Conservation (phyloP, 805 yeast genomes). For the Saccharomycopsis sp. region DNA sequence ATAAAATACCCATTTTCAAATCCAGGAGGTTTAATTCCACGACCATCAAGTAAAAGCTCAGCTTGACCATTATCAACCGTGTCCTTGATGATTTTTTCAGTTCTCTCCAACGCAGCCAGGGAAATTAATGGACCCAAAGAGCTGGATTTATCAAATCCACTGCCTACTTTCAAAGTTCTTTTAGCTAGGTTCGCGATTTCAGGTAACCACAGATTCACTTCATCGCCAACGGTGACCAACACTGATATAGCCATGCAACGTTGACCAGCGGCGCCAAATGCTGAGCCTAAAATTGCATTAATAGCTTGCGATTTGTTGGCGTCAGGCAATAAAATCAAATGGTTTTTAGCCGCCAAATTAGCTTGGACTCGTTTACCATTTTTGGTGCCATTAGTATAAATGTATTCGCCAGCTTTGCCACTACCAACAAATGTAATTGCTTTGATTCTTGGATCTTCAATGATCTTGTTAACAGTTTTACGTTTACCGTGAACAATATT, state of each 20-base stretch:
- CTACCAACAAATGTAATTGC: conserved; percentile 78
- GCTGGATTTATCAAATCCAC: conserved; percentile 57
- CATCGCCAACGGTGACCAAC: conserved; percentile 57
- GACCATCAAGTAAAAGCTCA: conserved; percentile 54
- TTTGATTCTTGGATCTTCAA: conserved; percentile 67
- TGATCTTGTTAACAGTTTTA: conserved; percentile 60
- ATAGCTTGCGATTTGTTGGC: conserved; percentile 58
- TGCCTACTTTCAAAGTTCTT: conserved; percentile 44
- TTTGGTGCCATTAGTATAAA: conserved; percentile 56
- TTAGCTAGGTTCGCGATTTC: conserved; percentile 55
- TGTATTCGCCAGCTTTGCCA: conserved; percentile 71
- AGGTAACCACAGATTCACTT: conserved; percentile 43
- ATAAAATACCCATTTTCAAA: conserved; percentile 61
- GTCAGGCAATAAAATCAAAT: conserved; percentile 65
- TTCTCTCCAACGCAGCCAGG: conserved; percentile 47
- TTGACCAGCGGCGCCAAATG: conserved; percentile 82
- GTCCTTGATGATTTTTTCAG: conserved; percentile 50
- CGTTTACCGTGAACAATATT: conserved; percentile 70
- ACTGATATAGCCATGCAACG: conserved; percentile 77
- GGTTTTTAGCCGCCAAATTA: conserved; percentile 75
- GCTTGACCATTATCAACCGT: conserved; percentile 52
- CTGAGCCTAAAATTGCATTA: conserved; percentile 65
- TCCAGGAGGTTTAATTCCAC: conserved; percentile 35
- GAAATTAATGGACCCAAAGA: conserved; percentile 72
- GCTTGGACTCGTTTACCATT: conserved; percentile 73